A percentile compares a stretch with the other conserved stretches of the same genome.
Evolutionary conservation across 2,329 filamentous ascomycete genomes (phyloP).

Genomic region (Paecilomyces sp.): DNA sequence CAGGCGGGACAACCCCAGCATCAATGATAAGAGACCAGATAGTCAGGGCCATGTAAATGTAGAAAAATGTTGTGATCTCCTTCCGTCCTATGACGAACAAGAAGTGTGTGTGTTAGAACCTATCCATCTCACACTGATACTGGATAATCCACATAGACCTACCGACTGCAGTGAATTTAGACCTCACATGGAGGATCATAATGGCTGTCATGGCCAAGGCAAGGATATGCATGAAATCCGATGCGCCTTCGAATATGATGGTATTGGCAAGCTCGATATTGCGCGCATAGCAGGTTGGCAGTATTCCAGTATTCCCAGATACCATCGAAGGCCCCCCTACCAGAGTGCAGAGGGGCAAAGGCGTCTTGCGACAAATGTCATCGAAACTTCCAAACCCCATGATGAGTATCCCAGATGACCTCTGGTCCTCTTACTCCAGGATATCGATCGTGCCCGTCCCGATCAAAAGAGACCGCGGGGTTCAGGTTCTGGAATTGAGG

Average conservation of each 20-base stretch:
- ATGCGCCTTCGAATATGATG: constrained; percentile 92
- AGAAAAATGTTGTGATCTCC: constrained; percentile 86
- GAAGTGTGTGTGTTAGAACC: constrained; percentile 6
- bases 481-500: background rate
- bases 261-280: constrained; percentile 97
- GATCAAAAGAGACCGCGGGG: background rate
- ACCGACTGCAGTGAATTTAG: constrained; percentile 98
- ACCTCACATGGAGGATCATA: constrained; percentile 95
- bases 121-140: background rate
- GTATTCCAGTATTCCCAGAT: constrained; percentile 68
- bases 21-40: constrained; percentile 86
- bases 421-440: background rate
- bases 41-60: constrained; percentile 86
- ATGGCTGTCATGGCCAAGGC: constrained; percentile 88
- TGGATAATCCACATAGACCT: constrained; percentile 31
- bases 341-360: constrained; percentile 79
- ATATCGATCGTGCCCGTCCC: background rate
- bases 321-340: constrained; percentile 61
- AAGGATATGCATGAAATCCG: constrained; percentile 85
- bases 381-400: constrained; percentile 92
- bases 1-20: constrained; percentile 82
- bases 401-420: constrained; percentile 27
- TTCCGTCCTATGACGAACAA: constrained; percentile 47
- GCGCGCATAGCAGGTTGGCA: constrained; percentile 85
- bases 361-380: constrained; percentile 73